These are phyloP conservation scores for Lachancea sp. DNA, from an alignment of 805 yeast species.

Conservation along the genomic window DNA sequence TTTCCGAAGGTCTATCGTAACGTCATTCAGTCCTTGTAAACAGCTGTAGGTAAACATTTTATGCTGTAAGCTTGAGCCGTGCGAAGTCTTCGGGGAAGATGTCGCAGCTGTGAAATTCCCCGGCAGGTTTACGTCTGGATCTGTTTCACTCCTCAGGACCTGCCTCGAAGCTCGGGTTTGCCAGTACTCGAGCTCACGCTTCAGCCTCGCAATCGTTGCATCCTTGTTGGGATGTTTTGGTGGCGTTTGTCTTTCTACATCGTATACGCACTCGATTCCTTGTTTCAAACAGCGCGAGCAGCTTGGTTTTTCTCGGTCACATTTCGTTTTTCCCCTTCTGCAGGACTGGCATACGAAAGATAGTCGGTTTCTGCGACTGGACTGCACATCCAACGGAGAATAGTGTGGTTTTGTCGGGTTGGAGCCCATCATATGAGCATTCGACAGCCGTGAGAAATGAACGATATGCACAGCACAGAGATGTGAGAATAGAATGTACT, in stretches of 20 bases:
- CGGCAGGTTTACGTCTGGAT: too few species aligned
- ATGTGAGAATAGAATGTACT: too few species aligned
- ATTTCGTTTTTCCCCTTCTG: conserved; percentile 30
- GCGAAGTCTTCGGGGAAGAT: background rate
- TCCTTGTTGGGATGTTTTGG: conserved; percentile 31
- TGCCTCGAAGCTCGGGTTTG: conserved; percentile 21
- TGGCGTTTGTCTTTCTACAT: conserved; percentile 26
- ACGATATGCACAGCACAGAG: too few species aligned
- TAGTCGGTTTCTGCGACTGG: conserved; percentile 23
- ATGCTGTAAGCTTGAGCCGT: background rate
- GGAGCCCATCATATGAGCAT: background rate
- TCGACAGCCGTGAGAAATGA: too few species aligned
- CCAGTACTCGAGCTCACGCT: conserved; percentile 31
- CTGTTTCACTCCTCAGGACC: conserved; percentile 1
- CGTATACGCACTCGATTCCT: conserved; percentile 28
- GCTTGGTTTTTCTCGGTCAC: conserved; percentile 30
- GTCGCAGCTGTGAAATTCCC: background rate
- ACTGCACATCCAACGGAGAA: background rate
- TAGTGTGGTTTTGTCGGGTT: background rate
- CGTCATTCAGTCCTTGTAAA: conserved; percentile 11
- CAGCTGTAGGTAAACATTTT: background rate
- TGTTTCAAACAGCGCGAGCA: conserved; percentile 29
- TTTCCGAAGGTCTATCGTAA: conserved; percentile 24
- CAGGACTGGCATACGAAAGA: conserved; percentile 33
- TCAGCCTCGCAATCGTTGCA: conserved; percentile 27